Percentiles rank a stretch among this genome's conserved stretches.
These are phyloP conservation scores for Talaromyces pinophilus DNA, from an alignment of 2,329 filamentous ascomycete species.

Conservation along the genomic window DNA sequence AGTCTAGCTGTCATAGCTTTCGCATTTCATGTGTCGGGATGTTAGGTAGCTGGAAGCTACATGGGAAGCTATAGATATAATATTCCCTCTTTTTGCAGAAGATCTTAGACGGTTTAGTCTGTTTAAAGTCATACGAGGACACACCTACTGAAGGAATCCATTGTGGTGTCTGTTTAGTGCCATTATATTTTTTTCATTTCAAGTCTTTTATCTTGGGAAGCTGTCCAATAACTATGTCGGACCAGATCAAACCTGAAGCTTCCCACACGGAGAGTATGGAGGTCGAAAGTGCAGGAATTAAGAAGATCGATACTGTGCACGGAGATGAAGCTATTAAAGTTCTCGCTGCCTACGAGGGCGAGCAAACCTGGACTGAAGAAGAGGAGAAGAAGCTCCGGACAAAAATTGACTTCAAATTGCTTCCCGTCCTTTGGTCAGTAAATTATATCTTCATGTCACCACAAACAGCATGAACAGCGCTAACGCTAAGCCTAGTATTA, in stretches of 20 bases:
- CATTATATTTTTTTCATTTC: not conserved
- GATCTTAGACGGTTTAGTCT: not conserved
- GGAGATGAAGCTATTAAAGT: constrained; percentile 9
- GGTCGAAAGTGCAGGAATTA: not conserved
- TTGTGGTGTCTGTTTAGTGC: not conserved
- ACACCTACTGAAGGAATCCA: not conserved
- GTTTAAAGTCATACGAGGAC: not conserved
- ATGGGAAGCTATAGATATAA: not conserved
- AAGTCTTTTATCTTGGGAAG: not conserved
- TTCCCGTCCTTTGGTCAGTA: not conserved
- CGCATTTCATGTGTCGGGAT: not conserved
- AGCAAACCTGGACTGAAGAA: constrained; percentile 6
- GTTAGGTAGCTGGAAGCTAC: not conserved
- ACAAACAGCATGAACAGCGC: not conserved
- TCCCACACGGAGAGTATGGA: not conserved
- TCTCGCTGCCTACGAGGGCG: constrained; percentile 6
- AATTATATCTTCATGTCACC: not conserved
- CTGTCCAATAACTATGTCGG: not conserved
- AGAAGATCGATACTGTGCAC: constrained; percentile 3
- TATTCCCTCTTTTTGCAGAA: not conserved
- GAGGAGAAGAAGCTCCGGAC: constrained; percentile 6
- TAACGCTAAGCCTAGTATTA: not conserved
- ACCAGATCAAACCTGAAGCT: not conserved
- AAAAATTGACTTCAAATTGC: constrained; percentile 1
- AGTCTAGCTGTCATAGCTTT: not conserved